Evolutionary conservation across 805 yeast species (phyloP).

Genomic region (Yarrowia sp.): DNA sequence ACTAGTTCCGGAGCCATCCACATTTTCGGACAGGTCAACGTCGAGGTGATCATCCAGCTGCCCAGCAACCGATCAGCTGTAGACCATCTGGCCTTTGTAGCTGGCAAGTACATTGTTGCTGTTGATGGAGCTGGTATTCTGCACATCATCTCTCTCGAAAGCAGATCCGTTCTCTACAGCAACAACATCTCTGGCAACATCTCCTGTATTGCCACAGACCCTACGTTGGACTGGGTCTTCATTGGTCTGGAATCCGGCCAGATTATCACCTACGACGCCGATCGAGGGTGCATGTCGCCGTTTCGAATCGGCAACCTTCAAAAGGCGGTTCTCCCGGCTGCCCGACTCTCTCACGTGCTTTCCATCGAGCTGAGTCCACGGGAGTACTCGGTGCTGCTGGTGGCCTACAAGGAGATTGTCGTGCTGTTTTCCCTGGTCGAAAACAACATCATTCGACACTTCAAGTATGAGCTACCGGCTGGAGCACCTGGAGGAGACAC

Average conservation of each 20-base stretch:
- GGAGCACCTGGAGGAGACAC: conserved; percentile 76
- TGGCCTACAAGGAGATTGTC: conserved; percentile 74
- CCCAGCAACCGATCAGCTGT: conserved; percentile 50
- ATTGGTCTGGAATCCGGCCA: conserved; percentile 82
- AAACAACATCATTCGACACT: conserved; percentile 61
- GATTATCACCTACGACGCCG: conserved; percentile 77
- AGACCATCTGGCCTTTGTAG: conserved; percentile 66
- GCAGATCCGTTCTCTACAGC: conserved; percentile 65
- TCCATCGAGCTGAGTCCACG: conserved; percentile 85
- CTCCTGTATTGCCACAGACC: conserved; percentile 78
- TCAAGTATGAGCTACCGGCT: conserved; percentile 68
- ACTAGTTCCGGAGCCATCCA: conserved; percentile 74
- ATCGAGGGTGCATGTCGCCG: conserved; percentile 71
- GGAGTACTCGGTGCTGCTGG: conserved; percentile 78
- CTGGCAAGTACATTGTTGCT: conserved; percentile 81
- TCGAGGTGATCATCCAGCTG: conserved; percentile 68
- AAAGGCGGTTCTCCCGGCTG: conserved; percentile 63
- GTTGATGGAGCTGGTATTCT: conserved; percentile 67
- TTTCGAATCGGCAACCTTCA: conserved; percentile 76
- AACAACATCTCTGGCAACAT: conserved; percentile 70
- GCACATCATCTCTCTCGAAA: conserved; percentile 71
- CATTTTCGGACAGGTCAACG: conserved; percentile 84
- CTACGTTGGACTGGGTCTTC: conserved; percentile 84
- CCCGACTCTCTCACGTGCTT: conserved; percentile 67
- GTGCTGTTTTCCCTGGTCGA: conserved; percentile 71